Evolutionary conservation across 805 yeast genomes (phyloP).

Genomic region (Myxozyma sirexii): DNA sequence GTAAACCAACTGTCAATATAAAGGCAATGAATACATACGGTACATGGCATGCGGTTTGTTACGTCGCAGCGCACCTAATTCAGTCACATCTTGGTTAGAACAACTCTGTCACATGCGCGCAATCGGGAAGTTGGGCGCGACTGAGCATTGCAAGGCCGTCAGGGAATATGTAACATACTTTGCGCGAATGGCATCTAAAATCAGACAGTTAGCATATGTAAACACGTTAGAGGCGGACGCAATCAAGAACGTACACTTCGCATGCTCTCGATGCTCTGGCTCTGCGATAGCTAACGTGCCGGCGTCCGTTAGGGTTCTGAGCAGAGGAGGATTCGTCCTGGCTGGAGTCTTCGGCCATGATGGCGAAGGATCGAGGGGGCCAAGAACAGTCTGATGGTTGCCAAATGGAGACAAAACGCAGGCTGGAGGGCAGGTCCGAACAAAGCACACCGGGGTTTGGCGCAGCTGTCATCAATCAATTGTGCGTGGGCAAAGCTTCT

Average conservation of each 20-base stretch:
- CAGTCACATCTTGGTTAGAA: not conserved
- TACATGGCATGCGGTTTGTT: slow-evolving; percentile 58
- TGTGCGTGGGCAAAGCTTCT: too few species aligned
- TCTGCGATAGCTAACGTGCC: slow-evolving; percentile 34
- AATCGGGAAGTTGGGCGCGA: not conserved
- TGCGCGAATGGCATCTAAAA: slow-evolving; percentile 35
- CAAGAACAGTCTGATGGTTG: too few species aligned
- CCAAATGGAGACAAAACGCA: too few species aligned
- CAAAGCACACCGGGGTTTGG: not conserved
- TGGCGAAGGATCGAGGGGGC: not conserved
- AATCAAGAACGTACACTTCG: slow-evolving; percentile 67
- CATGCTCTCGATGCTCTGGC: slow-evolving; percentile 73
- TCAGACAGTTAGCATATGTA: slow-evolving; percentile 1
- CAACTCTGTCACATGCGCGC: not conserved
- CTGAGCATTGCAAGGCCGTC: not conserved
- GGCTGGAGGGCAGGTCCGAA: not conserved
- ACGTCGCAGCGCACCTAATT: slow-evolving; percentile 51
- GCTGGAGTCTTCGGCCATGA: slow-evolving; percentile 29
- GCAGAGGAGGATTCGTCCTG: slow-evolving; percentile 24
- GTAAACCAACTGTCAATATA: not conserved
- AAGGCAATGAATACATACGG: slow-evolving; percentile 41
- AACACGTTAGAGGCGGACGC: too few species aligned
- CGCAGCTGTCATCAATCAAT: not conserved
- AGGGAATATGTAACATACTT: slow-evolving; percentile 11
- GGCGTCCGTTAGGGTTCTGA: slow-evolving; percentile 13